Evolutionary conservation across 1,284 basidiomycete species (phyloP), one percentile per base, ranked within the genome.

Genomic region (Marasmius oreades): DNA sequence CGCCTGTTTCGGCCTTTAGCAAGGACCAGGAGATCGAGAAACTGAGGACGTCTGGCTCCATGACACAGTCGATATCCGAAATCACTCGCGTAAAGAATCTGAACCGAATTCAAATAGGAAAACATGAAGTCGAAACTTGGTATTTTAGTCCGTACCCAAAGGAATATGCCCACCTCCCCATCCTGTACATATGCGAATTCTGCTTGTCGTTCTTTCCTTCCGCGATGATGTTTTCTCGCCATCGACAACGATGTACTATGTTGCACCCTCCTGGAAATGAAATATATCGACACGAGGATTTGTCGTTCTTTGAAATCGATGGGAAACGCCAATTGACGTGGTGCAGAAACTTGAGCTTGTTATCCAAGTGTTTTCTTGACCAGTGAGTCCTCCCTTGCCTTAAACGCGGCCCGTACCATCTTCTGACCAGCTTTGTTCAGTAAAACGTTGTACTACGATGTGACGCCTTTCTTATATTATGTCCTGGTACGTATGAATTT

Each of bases 11-110:
- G 55, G 70, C 77, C 55, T 91, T 93, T 67, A 97, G 92, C 71
- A 99, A 99, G 72, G 92, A 97, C 72, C 91, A 97, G 70, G 97
- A 99, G 72, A 98, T 99, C 63, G 96, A 99, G 76, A 98, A 98
- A 73, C 82, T 99, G 16, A 88, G 97, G 34, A 98, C 95, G 16
- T 94, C 93, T 4, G 97, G 97, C 12, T 97, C 94, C 31, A 99
- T 99, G 96, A 99, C 96, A 0, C 97, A 99, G 74, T 94, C 93
- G 46, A 91, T 98, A 61, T 95, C 93, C 56, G 97, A 99, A 74
- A 90, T 99, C 60, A 92, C 96, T 14, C 86, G 97, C 42, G 97
- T 99, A 66, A 99, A 99, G 80, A 99, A 99, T 71, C 79, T 99
- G 63, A 97, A 99, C 74, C 88, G 92, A 61, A 82, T 99, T 47